Conservation (phyloP, 495 filamentous ascomycete species). For the Xylaria longipes region DNA sequence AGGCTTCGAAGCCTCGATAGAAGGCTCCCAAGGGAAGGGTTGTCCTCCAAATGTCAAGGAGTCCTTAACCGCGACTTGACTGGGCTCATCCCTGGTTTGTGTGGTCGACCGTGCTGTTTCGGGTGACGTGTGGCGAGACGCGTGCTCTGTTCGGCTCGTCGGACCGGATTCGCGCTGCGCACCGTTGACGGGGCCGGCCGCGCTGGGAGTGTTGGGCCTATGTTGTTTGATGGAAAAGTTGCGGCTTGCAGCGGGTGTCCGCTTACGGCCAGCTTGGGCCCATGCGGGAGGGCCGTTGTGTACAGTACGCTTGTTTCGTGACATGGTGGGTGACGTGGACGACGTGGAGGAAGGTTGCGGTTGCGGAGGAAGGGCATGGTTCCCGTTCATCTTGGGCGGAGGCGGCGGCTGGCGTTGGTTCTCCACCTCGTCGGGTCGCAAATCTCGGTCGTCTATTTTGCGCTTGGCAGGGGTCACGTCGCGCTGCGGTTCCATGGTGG, state of each 20-base stretch:
- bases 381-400: slow-evolving; percentile 53
- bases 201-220: slow-evolving; percentile 29
- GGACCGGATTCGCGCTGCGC: slow-evolving; percentile 34
- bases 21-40: slow-evolving; percentile 72
- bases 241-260: slow-evolving; percentile 36
- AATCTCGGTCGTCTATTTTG: slow-evolving; percentile 60
- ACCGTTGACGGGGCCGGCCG: slow-evolving; percentile 45
- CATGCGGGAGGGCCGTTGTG: slow-evolving; percentile 52
- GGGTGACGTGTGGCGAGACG: slow-evolving; percentile 57
- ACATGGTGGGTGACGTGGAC: slow-evolving; percentile 39
- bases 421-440: slow-evolving; percentile 52
- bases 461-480: slow-evolving; percentile 55
- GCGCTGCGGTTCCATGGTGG: slow-evolving; percentile 43
- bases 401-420: slow-evolving; percentile 48
- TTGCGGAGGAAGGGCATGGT: slow-evolving; percentile 35
- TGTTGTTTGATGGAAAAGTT: slow-evolving; percentile 49
- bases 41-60: slow-evolving; percentile 34
- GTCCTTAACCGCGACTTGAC: slow-evolving; percentile 20
- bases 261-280: slow-evolving; percentile 44
- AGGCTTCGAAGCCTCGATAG: slow-evolving; percentile 68
- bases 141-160: slow-evolving; percentile 40
- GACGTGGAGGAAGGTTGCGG: slow-evolving; percentile 33
- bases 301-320: slow-evolving; percentile 45
- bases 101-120: slow-evolving; percentile 48
- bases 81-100: slow-evolving; percentile 34